Percentiles rank a stretch among this genome's conserved stretches.
Evolutionary conservation across 192 early-diverging fungal species (phyloP).

Genomic region (Chytriomyces sp.): DNA sequence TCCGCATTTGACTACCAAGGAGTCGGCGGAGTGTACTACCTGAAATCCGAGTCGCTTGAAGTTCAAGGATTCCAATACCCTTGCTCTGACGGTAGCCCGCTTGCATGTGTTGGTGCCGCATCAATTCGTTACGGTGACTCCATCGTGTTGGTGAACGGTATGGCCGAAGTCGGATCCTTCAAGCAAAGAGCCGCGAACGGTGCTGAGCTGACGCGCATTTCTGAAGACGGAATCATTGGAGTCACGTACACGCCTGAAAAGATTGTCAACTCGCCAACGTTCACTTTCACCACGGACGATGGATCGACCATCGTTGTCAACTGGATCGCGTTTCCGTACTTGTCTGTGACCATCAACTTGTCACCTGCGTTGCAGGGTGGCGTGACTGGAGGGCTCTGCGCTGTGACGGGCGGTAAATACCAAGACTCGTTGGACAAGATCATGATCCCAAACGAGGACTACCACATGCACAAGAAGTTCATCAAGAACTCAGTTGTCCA

Average conservation of each 20-base stretch:
- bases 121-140: constrained; percentile 13
- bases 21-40: constrained; percentile 10
- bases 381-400: too few species aligned
- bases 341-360: neutral
- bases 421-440: neutral
- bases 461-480: constrained; percentile 8
- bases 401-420: neutral
- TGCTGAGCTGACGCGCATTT: neutral
- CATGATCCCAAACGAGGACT: neutral
- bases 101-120: constrained; percentile 1
- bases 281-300: neutral
- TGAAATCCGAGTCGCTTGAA: neutral
- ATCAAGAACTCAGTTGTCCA: neutral
- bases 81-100: neutral
- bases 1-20: neutral
- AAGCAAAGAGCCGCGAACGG: neutral
- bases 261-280: neutral
- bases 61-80: constrained; percentile 11
- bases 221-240: neutral
- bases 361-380: neutral
- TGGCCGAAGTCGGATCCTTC: neutral
- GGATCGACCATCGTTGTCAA: neutral
- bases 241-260: neutral
- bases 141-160: neutral
- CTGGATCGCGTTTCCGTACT: neutral